Base-by-base conservation (phyloP, 2,329 filamentous ascomycete species). In the Metarhizium guizhouense region DNA sequence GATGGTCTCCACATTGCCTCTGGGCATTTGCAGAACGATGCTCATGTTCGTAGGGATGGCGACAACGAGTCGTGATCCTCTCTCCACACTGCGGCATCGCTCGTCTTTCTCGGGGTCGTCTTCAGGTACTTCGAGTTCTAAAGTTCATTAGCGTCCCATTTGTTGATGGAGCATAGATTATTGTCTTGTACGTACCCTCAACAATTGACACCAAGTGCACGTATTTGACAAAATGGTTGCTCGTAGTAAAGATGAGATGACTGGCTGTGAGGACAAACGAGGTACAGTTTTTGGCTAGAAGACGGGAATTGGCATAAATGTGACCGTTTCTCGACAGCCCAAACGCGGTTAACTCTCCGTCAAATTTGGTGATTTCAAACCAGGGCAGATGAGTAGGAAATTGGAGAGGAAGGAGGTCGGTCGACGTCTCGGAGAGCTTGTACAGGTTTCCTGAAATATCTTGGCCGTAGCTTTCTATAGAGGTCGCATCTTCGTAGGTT, bases 41-140 rank as follows among this genome's bases (percentile, higher is more conserved):
- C 85, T 88, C 72, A 95, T 94, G 45, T 84, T 87, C 3, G 90
- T 89, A 2, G 94, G 93, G 70, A 96, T 92, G 32, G 91, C 90
- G 1, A 90, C 94, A 25, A 99, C 85, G 14, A 99, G 79, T 51
- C 84, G 85, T 3, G 88, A 90, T 16, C 94, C 94, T 60, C 94
- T 84, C 70, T 99, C 94, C 55, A 99, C 88, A 63, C 84, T 95
- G 61, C 94, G 83, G 68, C 93, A 97, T 65, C 94, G 79, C 70
- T 99, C 94, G 62, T 97, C 94, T 34, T 81, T 87, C 68, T 96
- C 92, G 0, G 92, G 92, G 49, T 96, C 90, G 68, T 99, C 93
- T 11, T 77, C 80, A 0, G 94, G 92, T 1, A 96, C 79, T 61
- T 94, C 85, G 57, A 96, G 82, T 32, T 87, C 89, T 91, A 53